Conservation (phyloP, 2,329 filamentous ascomycete species). For the Harringtonia aguacate region DNA sequence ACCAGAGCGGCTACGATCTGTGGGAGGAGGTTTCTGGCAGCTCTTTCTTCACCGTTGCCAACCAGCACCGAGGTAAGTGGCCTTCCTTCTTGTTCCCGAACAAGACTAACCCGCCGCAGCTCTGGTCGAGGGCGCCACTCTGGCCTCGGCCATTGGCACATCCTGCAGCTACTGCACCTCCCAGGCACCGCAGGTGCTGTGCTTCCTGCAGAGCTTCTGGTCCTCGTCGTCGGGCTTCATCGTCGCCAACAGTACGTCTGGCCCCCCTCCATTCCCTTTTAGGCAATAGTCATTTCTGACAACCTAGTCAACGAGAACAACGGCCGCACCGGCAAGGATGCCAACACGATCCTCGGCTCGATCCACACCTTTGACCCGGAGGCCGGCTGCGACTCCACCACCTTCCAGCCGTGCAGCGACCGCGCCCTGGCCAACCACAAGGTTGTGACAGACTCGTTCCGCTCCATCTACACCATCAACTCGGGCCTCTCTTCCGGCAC, state of each 20-base stretch:
- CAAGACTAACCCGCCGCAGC: no score
- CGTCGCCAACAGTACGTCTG: slow-evolving; percentile 46
- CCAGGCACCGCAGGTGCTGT: slow-evolving; percentile 60
- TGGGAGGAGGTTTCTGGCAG: slow-evolving; percentile 74
- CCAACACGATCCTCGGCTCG: slow-evolving; percentile 56
- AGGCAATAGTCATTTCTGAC: no score
- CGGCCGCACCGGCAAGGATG: slow-evolving; percentile 55
- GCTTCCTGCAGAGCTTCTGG: slow-evolving; percentile 70
- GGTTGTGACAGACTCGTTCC: slow-evolving; percentile 64
- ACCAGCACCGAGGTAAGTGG: slow-evolving; percentile 48
- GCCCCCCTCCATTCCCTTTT: no score
- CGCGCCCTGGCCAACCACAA: slow-evolving; percentile 67
- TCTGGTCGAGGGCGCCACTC: slow-evolving; percentile 53
- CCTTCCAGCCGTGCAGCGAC: slow-evolving; percentile 70
- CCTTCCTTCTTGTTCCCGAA: no score
- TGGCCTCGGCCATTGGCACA: slow-evolving; percentile 54
- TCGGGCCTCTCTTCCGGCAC: slow-evolving; percentile 45
- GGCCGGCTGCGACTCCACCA: slow-evolving; percentile 54
- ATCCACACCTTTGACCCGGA: slow-evolving; percentile 61
- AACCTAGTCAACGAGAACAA: slow-evolving; percentile 5
- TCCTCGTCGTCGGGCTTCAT: slow-evolving; percentile 50
- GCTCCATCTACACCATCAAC: slow-evolving; percentile 58
- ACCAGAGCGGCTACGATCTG: slow-evolving; percentile 57
- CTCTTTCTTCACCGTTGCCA: slow-evolving; percentile 68
- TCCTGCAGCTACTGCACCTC: slow-evolving; percentile 46